phyloP scores from a whole-genome alignment of 768 basidiomycete species.

The Saitozyma podzolica region DNA sequence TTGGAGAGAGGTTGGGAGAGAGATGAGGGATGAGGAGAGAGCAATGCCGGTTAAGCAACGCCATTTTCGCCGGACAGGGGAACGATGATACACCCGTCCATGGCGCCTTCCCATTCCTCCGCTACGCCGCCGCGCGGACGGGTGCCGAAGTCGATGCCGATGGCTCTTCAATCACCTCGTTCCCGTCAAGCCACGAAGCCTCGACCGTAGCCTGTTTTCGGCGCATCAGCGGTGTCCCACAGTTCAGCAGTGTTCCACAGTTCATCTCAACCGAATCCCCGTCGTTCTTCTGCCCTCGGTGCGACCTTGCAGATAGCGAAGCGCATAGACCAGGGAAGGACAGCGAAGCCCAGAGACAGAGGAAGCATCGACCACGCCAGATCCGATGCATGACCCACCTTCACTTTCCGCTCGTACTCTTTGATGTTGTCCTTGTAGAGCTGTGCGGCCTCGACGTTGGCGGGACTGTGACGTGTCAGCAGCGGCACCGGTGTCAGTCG shows the following conservation, averaged over 20 bases:
- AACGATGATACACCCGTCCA: too few relatives aligned
- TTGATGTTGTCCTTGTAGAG: slow-evolving; percentile 97
- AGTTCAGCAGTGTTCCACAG: too few relatives aligned
- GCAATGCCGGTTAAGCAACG: too few relatives aligned
- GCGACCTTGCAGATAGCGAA: too few relatives aligned
- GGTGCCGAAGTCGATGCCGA: too few relatives aligned
- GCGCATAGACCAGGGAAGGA: too few relatives aligned
- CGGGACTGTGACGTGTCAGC: slow-evolving; percentile 64
- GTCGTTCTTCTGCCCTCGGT: not conserved
- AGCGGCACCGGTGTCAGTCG: too few relatives aligned
- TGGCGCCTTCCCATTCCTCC: too few relatives aligned
- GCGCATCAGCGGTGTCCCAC: slow-evolving; percentile 1
- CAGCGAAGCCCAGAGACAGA: not conserved
- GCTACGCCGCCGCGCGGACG: too few relatives aligned
- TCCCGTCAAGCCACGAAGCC: slow-evolving; percentile 81
- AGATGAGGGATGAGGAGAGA: too few relatives aligned
- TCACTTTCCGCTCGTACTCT: slow-evolving; percentile 90
- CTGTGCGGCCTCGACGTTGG: slow-evolving; percentile 97
- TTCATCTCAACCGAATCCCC: not conserved
- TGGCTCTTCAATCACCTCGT: slow-evolving; percentile 24
- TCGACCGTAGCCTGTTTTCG: slow-evolving; percentile 69
- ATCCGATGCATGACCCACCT: slow-evolving; percentile 52
- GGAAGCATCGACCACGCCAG: not conserved
- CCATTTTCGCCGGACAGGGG: too few relatives aligned
- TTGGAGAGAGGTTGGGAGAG: too few relatives aligned